These are phyloP conservation scores for Apiospora koreana DNA, from an alignment of 2,329 filamentous ascomycete species.

Conservation along the genomic window DNA sequence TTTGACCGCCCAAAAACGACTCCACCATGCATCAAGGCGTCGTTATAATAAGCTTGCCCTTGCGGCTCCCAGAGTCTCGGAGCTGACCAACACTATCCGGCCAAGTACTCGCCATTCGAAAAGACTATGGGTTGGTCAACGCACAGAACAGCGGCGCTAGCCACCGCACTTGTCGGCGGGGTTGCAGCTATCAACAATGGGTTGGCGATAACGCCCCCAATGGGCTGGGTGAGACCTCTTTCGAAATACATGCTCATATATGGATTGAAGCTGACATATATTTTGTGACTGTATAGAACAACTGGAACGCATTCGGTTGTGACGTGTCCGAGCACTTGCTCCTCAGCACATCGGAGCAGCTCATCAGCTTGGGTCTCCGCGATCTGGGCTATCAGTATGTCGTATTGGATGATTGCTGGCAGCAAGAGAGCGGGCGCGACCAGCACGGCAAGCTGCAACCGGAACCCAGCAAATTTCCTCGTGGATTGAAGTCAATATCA, in stretches of 20 bases:
- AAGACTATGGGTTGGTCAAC: neutral
- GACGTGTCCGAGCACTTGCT: constrained; percentile 22
- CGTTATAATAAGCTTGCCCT: neutral
- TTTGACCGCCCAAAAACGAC: constrained; percentile 13
- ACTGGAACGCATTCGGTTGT: constrained; percentile 27
- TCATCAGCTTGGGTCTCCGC: constrained; percentile 18
- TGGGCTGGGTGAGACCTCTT: constrained; percentile 20
- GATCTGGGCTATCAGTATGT: constrained; percentile 22
- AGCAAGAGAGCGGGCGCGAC: constrained; percentile 8
- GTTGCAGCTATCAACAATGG: constrained; percentile 21
- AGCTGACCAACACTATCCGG: neutral
- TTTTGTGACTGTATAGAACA: constrained; percentile 6
- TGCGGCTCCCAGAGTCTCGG: neutral
- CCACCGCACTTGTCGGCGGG: constrained; percentile 14
- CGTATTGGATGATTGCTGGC: constrained; percentile 22
- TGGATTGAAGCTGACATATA: neutral
- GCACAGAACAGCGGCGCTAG: constrained; percentile 1
- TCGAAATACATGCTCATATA: neutral
- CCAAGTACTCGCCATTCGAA: neutral
- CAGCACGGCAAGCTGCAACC: constrained; percentile 7
- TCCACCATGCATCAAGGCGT: neutral
- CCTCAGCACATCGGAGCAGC: constrained; percentile 7
- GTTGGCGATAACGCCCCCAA: constrained; percentile 21
- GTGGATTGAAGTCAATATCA: constrained; percentile 36
- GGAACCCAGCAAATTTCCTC: constrained; percentile 34